Percentiles rank a stretch among this genome's conserved stretches.
phyloP scores from a whole-genome alignment of 805 yeast species.

The Ogataea methanolica region DNA sequence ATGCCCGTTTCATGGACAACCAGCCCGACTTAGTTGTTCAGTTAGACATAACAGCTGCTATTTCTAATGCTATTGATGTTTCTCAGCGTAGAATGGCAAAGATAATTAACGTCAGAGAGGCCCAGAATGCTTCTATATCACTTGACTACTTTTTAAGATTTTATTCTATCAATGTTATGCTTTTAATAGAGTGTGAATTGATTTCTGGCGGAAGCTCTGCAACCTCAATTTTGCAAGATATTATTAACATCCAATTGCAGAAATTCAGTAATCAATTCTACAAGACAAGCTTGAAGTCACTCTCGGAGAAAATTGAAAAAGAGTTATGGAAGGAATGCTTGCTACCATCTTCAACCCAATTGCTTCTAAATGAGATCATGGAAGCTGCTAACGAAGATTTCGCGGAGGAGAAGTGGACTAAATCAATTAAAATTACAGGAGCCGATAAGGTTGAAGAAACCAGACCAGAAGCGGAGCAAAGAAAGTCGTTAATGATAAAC shows the following conservation, averaged over 20 bases:
- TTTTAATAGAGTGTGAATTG: conserved; percentile 78
- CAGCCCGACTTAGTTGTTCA: conserved; percentile 44
- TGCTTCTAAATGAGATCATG: conserved; percentile 44
- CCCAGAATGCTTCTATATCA: conserved; percentile 54
- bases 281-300: conserved; percentile 39
- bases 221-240: conserved; percentile 58
- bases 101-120: conserved; percentile 71
- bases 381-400: conserved; percentile 34
- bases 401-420: conserved; percentile 48
- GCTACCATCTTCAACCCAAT: conserved; percentile 46
- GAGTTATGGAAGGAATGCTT: conserved; percentile 80
- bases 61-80: conserved; percentile 62
- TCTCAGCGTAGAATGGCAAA: conserved; percentile 76
- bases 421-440: conserved; percentile 25
- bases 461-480: conserved; percentile 6
- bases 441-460: neutral
- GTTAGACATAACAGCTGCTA: conserved; percentile 61
- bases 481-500: conserved; percentile 39
- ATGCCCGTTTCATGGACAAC: conserved; percentile 23
- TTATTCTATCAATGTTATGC: conserved; percentile 61
- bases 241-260: conserved; percentile 61
- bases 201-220: conserved; percentile 60
- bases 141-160: conserved; percentile 61
- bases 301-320: conserved; percentile 49
- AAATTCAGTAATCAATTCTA: conserved; percentile 56